Evolutionary conservation across 352 stramenopile genomes (phyloP), one percentile per base, ranked within the genome.

Genomic region (Pythium dissimile): DNA sequence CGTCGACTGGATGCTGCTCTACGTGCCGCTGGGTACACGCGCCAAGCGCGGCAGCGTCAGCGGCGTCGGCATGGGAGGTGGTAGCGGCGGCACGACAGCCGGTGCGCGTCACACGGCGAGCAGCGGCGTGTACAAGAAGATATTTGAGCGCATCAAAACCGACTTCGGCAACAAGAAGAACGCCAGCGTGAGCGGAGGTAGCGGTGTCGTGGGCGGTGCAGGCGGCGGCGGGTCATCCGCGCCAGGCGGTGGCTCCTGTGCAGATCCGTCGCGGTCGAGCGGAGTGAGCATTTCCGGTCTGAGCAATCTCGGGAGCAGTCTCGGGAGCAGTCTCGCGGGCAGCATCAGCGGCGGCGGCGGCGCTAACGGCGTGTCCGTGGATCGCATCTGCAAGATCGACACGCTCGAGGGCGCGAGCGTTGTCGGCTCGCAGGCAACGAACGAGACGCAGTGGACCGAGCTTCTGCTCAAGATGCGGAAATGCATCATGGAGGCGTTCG

Each of bases 361-460:
- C 11, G 43, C 41, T 1, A 59, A 48, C 52, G 65, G 65, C 28
- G 43, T 62, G 32, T 63, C 54, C 8, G 53, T 56, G 21, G 84
- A 94, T 34, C 62, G 78, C n/a, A 83, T 92, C 46, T 94, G 81
- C 65, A 92, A 94, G 61, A 86, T 94, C 38, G 84, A 92, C 47
- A 86, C 77, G 18, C 59, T 94, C 18, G 80, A 92, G 27, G 81
- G 80, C 35, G 75, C 72, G 48, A 92, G 79, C 59, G 66, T 89
- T 18, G 47, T 88, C 4, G 84, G 64, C 5, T 61, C 70, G 0
- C 81, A 91, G 46, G 78, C 86, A 55, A 82, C 88, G 52, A 80
- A 92, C 64, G 80, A 94, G 55, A 66, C 73, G 0, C 84, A 94
- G 62, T 94, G 81, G 81, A 89, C 80, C 2, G 80, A 92, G 43